Conservation (phyloP, 2,329 filamentous ascomycete genomes). For the Clarireedia hainanense region DNA sequence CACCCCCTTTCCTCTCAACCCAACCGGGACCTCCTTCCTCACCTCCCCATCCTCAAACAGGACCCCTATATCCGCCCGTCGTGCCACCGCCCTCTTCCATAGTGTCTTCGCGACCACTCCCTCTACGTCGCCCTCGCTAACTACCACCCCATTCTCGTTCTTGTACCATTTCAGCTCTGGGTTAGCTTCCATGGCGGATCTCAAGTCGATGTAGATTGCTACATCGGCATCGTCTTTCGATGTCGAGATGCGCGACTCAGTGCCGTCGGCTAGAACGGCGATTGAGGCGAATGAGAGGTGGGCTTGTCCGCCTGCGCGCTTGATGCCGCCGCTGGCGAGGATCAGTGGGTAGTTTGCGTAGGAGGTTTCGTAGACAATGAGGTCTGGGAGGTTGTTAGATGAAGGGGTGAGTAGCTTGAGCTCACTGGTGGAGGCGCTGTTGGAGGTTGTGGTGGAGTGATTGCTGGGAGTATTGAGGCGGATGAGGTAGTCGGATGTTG, state of each 20-base stretch:
- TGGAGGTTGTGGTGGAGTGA: conserved; percentile 13
- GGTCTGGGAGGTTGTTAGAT: conserved; percentile 33
- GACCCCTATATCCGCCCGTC: conserved; percentile 35
- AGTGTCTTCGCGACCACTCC: conserved; percentile 29
- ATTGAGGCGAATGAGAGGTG: conserved; percentile 28
- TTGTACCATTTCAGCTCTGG: conserved; percentile 32
- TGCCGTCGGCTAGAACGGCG: conserved; percentile 25
- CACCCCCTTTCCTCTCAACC: conserved; percentile 34
- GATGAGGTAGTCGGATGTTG: conserved; percentile 30
- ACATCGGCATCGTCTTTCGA: conserved; percentile 32
- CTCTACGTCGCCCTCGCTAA: conserved; percentile 27
- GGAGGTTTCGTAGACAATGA: conserved; percentile 38
- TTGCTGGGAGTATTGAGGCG: conserved; percentile 24
- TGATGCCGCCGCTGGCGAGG: conserved; percentile 34
- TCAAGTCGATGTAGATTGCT: conserved; percentile 36
- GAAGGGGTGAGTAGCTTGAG: conserved; percentile 29
- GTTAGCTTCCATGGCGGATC: conserved; percentile 28
- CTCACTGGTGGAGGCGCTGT: conserved; percentile 17
- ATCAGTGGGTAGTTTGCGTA: conserved; percentile 39
- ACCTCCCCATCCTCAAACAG: conserved; percentile 37
- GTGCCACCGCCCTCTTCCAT: conserved; percentile 37
- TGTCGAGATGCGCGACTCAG: conserved; percentile 20
- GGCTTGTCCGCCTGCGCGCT: conserved; percentile 34
- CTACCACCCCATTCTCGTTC: conserved; percentile 31
- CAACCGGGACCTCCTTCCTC: conserved; percentile 36